phyloP scores from a whole-genome alignment of 169 alveolate genomes.

The Plasmodium berghei region DNA sequence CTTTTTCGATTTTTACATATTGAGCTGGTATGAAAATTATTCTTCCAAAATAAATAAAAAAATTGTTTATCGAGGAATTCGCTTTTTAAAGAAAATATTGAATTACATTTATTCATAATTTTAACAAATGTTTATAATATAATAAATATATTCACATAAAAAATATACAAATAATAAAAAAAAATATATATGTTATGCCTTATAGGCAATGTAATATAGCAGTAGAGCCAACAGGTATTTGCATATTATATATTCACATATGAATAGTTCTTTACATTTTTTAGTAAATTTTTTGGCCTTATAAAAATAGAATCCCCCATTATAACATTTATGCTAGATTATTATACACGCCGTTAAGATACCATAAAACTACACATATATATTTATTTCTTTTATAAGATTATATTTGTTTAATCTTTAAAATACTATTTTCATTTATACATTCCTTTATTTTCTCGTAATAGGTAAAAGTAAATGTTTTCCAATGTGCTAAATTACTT shows the following conservation, averaged over 20 bases:
- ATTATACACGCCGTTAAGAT: no score
- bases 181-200: conserved; percentile 22
- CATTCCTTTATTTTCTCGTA: neutral
- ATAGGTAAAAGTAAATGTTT: neutral
- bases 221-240: no score
- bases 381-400: no score
- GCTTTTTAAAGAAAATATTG: neutral
- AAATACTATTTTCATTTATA: no score
- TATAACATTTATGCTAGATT: no score
- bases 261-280: neutral
- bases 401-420: no score
- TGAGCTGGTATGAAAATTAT: conserved; percentile 26
- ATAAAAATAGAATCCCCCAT: neutral
- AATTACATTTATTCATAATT: conserved; percentile 18
- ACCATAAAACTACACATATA: no score
- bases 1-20: conserved; percentile 49
- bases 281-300: neutral
- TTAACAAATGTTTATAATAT: neutral
- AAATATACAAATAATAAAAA: conserved; percentile 12
- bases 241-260: neutral
- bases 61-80: neutral
- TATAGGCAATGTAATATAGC: conserved; percentile 28
- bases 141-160: neutral
- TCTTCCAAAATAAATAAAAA: neutral
- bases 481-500: neutral